These are phyloP conservation scores for Trichopus zeylanicus DNA, from an alignment of 116 monocot genomes.

Conservation along the genomic window DNA sequence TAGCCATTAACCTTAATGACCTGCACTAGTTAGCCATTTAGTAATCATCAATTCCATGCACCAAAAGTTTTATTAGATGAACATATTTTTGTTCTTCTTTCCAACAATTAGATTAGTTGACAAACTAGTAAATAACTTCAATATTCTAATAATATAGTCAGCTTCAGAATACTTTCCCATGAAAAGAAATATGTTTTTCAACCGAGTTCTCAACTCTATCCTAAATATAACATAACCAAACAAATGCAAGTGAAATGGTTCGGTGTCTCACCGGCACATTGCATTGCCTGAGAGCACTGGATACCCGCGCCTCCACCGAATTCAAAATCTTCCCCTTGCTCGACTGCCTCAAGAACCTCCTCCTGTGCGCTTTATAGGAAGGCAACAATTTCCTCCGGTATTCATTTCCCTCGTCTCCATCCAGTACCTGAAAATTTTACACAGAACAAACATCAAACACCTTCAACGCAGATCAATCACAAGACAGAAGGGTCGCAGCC, in stretches of 20 bases:
- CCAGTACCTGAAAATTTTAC: constrained; percentile 51
- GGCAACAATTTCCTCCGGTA: constrained; percentile 72
- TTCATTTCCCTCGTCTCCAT: constrained; percentile 79
- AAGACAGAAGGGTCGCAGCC: neutral
- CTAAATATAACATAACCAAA: neutral
- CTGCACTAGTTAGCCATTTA: constrained; percentile 43
- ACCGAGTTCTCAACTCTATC: neutral
- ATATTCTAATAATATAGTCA: no score
- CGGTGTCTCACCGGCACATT: constrained; percentile 53
- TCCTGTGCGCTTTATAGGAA: constrained; percentile 86
- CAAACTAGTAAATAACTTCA: no score
- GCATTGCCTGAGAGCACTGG: constrained; percentile 48
- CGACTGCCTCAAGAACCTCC: constrained; percentile 16
- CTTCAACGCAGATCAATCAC: no score
- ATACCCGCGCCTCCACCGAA: constrained; percentile 28
- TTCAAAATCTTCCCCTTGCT: neutral
- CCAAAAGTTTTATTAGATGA: no score
- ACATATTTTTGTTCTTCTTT: no score
- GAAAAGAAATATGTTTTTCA: no score
- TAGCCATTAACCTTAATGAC: constrained; percentile 75
- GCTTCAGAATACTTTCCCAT: no score
- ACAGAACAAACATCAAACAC: neutral
- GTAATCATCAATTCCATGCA: neutral
- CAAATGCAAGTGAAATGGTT: neutral
- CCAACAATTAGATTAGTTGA: no score